phyloP scores from a whole-genome alignment of 768 basidiomycete species.

The Zangia roseola region DNA sequence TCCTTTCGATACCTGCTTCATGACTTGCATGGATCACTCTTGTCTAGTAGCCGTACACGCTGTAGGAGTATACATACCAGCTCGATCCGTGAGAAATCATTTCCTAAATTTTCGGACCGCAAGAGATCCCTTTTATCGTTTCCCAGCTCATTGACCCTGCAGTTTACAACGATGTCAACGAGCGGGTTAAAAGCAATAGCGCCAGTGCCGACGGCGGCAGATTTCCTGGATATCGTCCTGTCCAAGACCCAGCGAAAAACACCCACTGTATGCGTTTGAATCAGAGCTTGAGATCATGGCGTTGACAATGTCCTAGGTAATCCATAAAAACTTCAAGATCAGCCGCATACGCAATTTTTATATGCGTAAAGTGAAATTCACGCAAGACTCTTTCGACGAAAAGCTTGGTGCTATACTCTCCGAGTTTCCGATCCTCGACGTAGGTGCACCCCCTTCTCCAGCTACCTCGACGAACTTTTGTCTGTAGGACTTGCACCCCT shows the following conservation, averaged over 20 bases:
- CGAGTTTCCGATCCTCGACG: constrained; percentile 98
- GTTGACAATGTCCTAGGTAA: constrained; percentile 55
- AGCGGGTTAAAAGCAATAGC: constrained; percentile 95
- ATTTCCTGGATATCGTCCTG: constrained; percentile 92
- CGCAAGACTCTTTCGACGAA: constrained; percentile 95
- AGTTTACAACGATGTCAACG: constrained; percentile 56
- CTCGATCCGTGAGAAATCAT: constrained; percentile 8
- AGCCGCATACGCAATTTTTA: constrained; percentile 97
- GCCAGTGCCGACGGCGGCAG: constrained; percentile 94
- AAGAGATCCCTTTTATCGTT: constrained; percentile 9
- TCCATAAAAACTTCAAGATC: constrained; percentile 99
- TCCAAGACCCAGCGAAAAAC: constrained; percentile 97
- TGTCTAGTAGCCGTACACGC: constrained; percentile 20
- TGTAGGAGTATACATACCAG: constrained; percentile 17
- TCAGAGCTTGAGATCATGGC: constrained; percentile 1
- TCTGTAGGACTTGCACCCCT: constrained; percentile 85
- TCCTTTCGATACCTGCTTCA: constrained; percentile 24
- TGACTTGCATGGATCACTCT: constrained; percentile 17
- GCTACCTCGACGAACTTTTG: constrained; percentile 3
- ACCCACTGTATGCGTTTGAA: constrained; percentile 62
- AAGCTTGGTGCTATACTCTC: constrained; percentile 89
- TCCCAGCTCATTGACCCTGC: constrained; percentile 3
- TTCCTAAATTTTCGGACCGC: constrained; percentile 13
- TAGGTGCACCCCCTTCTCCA: constrained; percentile 40
- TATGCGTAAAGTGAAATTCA: constrained; percentile 99